Evolutionary conservation across 192 early-diverging fungal species (phyloP).

Genomic region (Geranomyces variabilis): DNA sequence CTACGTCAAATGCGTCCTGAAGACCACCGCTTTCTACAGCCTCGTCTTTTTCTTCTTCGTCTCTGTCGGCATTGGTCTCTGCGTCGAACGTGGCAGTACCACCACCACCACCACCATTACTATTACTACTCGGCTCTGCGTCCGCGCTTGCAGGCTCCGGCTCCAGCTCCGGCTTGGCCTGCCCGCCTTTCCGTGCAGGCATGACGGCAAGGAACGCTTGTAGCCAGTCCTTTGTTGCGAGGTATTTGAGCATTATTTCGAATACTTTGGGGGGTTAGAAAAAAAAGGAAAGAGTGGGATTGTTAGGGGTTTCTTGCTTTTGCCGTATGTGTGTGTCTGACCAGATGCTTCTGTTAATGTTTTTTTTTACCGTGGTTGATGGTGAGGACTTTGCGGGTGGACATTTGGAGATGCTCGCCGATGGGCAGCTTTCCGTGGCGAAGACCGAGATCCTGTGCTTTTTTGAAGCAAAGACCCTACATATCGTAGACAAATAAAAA

Average conservation of each 20-base stretch:
- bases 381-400: slow-evolving; percentile 82
- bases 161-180: slow-evolving; percentile 9
- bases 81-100: too few relatives aligned
- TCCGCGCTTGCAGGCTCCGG: too few relatives aligned
- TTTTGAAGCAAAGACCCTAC: slow-evolving; percentile 73
- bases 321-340: too few relatives aligned
- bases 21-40: too few relatives aligned
- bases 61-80: too few relatives aligned
- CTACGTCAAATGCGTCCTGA: too few relatives aligned
- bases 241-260: slow-evolving; percentile 82
- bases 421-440: slow-evolving; percentile 82
- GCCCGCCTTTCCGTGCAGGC: slow-evolving; percentile 75
- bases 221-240: slow-evolving; percentile 83
- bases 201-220: slow-evolving; percentile 87
- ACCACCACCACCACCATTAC: too few relatives aligned
- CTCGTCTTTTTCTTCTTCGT: too few relatives aligned
- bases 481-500: too few relatives aligned
- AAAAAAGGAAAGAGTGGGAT: slow-evolving; percentile 31
- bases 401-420: slow-evolving; percentile 78
- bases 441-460: slow-evolving; percentile 76
- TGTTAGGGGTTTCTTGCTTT: too few relatives aligned
- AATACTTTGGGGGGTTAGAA: slow-evolving; percentile 60
- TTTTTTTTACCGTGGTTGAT: slow-evolving; percentile 75
- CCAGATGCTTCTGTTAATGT: too few relatives aligned
- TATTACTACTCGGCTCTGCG: too few relatives aligned